phyloP scores from a whole-genome alignment of 345 rosid species.

The Salix udensis region DNA sequence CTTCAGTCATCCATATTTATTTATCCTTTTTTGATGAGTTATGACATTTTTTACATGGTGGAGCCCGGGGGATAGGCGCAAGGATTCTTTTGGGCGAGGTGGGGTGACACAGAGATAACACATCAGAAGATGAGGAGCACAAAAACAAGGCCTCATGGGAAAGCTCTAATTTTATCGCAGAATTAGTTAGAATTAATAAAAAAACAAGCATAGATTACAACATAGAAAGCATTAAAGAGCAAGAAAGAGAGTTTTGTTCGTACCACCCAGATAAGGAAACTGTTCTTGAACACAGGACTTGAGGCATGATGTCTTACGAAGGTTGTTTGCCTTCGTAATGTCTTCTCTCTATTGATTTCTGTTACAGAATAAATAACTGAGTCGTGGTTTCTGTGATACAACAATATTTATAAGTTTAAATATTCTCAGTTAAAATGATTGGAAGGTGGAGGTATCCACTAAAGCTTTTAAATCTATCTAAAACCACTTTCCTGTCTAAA shows the following conservation, averaged over 20 bases:
- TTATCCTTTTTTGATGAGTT: background rate
- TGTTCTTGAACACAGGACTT: constrained; percentile 51
- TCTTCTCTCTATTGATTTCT: constrained; percentile 50
- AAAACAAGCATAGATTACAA: background rate
- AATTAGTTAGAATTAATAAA: background rate
- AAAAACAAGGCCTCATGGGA: background rate
- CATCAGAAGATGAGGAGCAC: background rate
- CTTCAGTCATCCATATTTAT: background rate
- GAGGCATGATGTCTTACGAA: constrained; percentile 67
- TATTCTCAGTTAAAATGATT: background rate
- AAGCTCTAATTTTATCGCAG: background rate
- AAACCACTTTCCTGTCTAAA: background rate
- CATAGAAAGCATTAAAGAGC: background rate
- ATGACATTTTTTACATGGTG: background rate
- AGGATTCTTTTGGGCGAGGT: background rate
- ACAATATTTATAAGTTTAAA: background rate
- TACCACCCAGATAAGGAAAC: constrained; percentile 85
- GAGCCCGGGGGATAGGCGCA: background rate
- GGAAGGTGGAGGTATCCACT: background rate
- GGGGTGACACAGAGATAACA: background rate
- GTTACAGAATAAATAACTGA: constrained; percentile 20
- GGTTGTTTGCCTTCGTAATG: constrained; percentile 67
- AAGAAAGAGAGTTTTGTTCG: constrained; percentile 14
- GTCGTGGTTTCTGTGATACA: constrained; percentile 4
- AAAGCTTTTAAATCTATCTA: background rate